These are phyloP conservation scores for Pleurotus pulmonarius DNA, from an alignment of 768 basidiomycete species.

Conservation along the genomic window DNA sequence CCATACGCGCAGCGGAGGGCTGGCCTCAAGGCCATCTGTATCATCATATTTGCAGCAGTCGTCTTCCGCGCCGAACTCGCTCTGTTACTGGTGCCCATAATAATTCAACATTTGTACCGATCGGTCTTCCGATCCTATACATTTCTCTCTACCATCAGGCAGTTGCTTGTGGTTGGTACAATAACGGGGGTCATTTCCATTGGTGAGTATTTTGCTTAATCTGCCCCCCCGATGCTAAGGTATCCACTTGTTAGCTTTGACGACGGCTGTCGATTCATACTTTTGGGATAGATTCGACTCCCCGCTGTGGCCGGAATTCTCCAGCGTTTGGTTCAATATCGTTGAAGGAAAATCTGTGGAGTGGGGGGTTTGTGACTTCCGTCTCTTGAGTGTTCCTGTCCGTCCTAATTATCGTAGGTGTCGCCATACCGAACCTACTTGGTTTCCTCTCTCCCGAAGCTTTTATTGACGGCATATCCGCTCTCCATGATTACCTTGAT, in stretches of 20 bases:
- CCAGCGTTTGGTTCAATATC: conserved; percentile 81
- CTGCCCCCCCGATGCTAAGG: not conserved
- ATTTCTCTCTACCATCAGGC: conserved; percentile 18
- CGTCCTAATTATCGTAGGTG: conserved; percentile 36
- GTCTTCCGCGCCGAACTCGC: conserved; percentile 81
- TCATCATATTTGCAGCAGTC: conserved; percentile 65
- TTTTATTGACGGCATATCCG: conserved; percentile 63
- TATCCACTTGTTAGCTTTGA: conserved; percentile 41
- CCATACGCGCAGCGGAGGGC: conserved; percentile 30
- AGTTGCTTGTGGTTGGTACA: conserved; percentile 41
- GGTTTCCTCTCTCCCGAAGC: conserved; percentile 65
- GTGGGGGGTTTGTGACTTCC: conserved; percentile 76
- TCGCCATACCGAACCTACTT: conserved; percentile 73
- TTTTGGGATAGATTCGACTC: conserved; percentile 62
- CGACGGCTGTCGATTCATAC: conserved; percentile 73
- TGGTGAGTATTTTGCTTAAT: conserved; percentile 31
- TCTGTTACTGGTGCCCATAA: conserved; percentile 60
- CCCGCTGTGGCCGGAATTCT: conserved; percentile 84
- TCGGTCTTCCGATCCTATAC: conserved; percentile 37
- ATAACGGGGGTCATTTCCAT: conserved; percentile 45
- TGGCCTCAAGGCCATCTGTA: conserved; percentile 37
- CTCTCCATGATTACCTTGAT: conserved; percentile 42
- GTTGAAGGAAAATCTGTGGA: conserved; percentile 79
- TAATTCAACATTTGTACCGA: conserved; percentile 46
- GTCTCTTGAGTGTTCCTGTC: not conserved